Conservation (phyloP, 257 asterid genomes). For the Capsicum chinense region DNA sequence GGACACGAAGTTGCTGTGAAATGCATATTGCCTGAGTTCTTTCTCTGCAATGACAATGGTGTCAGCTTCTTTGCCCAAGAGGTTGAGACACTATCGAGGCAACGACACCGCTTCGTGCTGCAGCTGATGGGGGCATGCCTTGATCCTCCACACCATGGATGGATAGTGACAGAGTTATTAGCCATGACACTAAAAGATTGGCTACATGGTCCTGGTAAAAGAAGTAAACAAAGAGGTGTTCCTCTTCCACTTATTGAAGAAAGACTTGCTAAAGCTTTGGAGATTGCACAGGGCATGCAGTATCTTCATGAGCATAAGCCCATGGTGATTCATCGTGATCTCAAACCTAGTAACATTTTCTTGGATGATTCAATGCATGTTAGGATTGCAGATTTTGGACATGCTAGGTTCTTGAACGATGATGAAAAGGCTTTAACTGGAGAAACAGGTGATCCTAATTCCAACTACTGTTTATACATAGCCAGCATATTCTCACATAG, state of each 20-base stretch:
- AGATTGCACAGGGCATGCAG: conserved; percentile 85
- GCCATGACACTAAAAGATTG: conserved; percentile 56
- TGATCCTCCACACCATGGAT: conserved; percentile 63
- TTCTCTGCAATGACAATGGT: conserved; percentile 64
- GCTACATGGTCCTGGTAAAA: conserved; percentile 73
- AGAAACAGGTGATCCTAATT: conserved; percentile 56
- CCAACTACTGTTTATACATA: too few relatives aligned
- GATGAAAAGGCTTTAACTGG: conserved; percentile 80
- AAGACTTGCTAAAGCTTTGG: conserved; percentile 58
- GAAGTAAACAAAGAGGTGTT: conserved; percentile 49
- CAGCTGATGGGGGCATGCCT: conserved; percentile 77
- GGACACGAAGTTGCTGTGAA: conserved; percentile 73
- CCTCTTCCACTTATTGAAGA: conserved; percentile 61
- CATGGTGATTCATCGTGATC: conserved; percentile 68
- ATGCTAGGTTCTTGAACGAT: conserved; percentile 68
- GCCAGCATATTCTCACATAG: too few relatives aligned
- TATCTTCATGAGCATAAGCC: conserved; percentile 72
- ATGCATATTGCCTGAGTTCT: conserved; percentile 70
- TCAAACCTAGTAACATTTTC: conserved; percentile 77
- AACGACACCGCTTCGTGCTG: conserved; percentile 74
- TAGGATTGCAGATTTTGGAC: conserved; percentile 82
- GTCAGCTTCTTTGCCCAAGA: conserved; percentile 70
- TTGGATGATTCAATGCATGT: conserved; percentile 67
- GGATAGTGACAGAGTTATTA: conserved; percentile 73
- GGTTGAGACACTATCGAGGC: conserved; percentile 63